phyloP scores from a whole-genome alignment of 148 eudicot species.

The Polygonum maritimum region DNA sequence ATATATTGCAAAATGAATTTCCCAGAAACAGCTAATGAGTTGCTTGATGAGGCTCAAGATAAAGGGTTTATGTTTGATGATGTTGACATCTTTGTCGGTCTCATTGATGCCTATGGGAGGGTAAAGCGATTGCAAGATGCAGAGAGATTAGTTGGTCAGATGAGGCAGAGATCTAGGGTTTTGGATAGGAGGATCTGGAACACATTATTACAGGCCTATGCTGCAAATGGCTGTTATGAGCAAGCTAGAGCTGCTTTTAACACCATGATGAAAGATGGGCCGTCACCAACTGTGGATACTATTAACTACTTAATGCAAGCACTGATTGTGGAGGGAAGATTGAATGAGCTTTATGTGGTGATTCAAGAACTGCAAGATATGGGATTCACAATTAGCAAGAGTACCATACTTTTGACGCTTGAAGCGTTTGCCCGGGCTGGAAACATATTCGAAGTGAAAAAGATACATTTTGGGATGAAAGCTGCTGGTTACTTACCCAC shows the following conservation, averaged over 20 bases:
- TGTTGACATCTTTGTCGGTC: conserved; percentile 41
- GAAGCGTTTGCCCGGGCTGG: conserved; percentile 88
- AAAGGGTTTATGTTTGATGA: conserved; percentile 37
- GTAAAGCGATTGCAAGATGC: conserved; percentile 58
- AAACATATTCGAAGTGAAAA: conserved; percentile 91
- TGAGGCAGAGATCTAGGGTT: conserved; percentile 44
- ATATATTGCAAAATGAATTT: conserved; percentile 74
- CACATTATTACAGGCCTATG: conserved; percentile 71
- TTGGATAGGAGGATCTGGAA: conserved; percentile 83
- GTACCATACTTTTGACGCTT: conserved; percentile 81
- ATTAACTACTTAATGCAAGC: conserved; percentile 77
- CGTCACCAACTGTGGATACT: conserved; percentile 80
- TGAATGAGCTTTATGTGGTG: conserved; percentile 75
- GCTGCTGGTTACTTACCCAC: conserved; percentile 95
- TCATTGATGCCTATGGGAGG: conserved; percentile 72
- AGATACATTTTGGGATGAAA: conserved; percentile 90
- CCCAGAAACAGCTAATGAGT: conserved; percentile 78
- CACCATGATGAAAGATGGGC: conserved; percentile 99
- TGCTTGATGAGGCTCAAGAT: conserved; percentile 52
- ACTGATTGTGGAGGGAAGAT: conserved; percentile 66
- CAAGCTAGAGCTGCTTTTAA: conserved; percentile 96
- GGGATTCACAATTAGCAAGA: conserved; percentile 92
- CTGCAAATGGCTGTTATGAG: conserved; percentile 72
- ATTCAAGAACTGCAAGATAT: conserved; percentile 95
- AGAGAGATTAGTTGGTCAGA: conserved; percentile 58